Conservation (phyloP, 1,284 basidiomycete genomes). For the Flammula alnicola region DNA sequence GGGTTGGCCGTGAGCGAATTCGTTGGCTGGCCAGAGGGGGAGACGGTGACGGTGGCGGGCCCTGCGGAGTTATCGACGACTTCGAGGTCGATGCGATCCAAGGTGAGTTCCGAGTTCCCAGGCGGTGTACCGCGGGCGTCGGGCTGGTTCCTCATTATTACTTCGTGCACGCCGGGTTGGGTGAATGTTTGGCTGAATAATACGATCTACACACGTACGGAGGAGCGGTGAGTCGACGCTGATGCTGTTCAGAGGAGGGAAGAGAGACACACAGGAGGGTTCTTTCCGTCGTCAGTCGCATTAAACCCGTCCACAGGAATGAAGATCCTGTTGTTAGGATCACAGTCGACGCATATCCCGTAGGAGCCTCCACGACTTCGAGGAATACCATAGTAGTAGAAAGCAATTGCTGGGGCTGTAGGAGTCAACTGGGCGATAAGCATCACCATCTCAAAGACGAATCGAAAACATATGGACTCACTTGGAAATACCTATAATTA, state of each 20-base stretch:
- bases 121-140: constrained; percentile 18
- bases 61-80: constrained; percentile 15
- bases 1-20: neutral
- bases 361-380: constrained; percentile 28
- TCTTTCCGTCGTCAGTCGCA: constrained; percentile 4
- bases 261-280: constrained; percentile 5
- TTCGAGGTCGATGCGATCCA: constrained; percentile 32
- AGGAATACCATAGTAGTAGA: constrained; percentile 35
- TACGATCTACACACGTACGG: constrained; percentile 17
- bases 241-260: neutral
- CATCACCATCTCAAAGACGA: neutral
- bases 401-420: constrained; percentile 32
- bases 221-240: neutral
- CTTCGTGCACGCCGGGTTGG: constrained; percentile 21
- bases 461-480: neutral
- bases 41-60: neutral
- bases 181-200: constrained; percentile 24
- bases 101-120: constrained; percentile 32
- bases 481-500: constrained; percentile 23
- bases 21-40: too few relatives aligned
- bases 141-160: constrained; percentile 27
- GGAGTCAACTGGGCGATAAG: neutral
- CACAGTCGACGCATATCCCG: constrained; percentile 36
- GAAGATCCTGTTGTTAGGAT: constrained; percentile 31
- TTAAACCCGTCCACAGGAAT: constrained; percentile 11